These are phyloP conservation scores for Chaetothyriales sp. DNA, from an alignment of 2,329 filamentous ascomycete genomes.

Conservation along the genomic window DNA sequence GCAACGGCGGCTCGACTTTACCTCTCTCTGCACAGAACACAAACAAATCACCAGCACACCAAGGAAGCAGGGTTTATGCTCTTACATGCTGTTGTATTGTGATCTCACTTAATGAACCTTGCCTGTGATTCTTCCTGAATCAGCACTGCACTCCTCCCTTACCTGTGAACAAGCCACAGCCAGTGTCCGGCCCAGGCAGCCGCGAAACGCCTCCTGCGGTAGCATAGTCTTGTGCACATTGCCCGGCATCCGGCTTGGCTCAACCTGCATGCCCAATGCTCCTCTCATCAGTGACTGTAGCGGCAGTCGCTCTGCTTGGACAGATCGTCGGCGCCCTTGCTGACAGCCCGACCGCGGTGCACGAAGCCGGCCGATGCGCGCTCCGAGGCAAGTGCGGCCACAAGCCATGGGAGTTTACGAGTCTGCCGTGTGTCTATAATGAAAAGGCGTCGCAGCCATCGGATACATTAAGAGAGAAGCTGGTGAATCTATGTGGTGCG, in stretches of 20 bases:
- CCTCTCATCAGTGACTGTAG: not conserved
- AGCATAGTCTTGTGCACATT: not conserved
- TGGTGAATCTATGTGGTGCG: conserved; percentile 71
- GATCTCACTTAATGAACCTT: not conserved
- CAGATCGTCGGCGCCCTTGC: not conserved
- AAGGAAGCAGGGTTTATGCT: not conserved
- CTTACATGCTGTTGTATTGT: not conserved
- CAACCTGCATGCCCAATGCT: not conserved
- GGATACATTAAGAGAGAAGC: conserved; percentile 53
- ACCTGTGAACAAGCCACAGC: not conserved
- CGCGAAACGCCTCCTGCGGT: too few species aligned
- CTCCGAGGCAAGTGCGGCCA: conserved; percentile 86
- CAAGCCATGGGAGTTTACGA: conserved; percentile 73
- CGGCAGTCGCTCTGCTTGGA: not conserved
- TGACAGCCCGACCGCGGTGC: conserved; percentile 35
- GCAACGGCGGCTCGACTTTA: too few species aligned
- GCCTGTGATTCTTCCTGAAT: not conserved
- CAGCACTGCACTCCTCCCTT: not conserved
- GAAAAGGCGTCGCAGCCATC: conserved; percentile 61
- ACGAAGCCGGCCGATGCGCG: conserved; percentile 77
- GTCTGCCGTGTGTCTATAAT: conserved; percentile 88
- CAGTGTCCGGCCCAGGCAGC: not conserved
- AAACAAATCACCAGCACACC: not conserved
- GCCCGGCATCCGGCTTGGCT: not conserved
- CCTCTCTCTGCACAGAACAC: too few species aligned